phyloP scores from a whole-genome alignment of 768 basidiomycete genomes.

The Glaciozyma martinii region DNA sequence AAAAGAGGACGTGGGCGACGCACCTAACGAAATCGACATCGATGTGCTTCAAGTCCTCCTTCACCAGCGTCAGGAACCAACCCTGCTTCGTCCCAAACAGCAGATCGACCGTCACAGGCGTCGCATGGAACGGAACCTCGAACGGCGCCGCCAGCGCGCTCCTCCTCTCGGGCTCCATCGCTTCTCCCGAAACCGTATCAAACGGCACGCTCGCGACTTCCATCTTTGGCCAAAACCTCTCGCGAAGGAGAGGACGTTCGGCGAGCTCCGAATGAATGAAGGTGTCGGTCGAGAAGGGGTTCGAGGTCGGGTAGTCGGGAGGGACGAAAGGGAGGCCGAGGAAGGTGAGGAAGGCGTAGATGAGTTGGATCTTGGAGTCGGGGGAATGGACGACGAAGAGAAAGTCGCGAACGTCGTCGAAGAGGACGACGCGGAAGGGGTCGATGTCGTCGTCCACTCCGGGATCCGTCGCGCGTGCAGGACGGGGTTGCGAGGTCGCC shows the following conservation, averaged over 20 bases:
- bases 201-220: conserved; percentile 24
- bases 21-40: conserved; percentile 32
- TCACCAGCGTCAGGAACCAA: conserved; percentile 34
- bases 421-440: conserved; percentile 41
- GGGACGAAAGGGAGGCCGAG: conserved; percentile 40
- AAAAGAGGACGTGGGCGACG: not conserved
- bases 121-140: conserved; percentile 35
- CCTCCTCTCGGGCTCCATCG: conserved; percentile 38
- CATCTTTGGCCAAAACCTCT: conserved; percentile 25
- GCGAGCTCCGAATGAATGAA: conserved; percentile 35
- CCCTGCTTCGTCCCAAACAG: conserved; percentile 27
- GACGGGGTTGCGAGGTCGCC: conserved; percentile 15
- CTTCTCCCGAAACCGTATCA: conserved; percentile 37
- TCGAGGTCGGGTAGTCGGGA: conserved; percentile 38
- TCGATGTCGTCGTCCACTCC: conserved; percentile 40
- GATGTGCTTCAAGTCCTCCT: conserved; percentile 27
- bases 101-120: conserved; percentile 31
- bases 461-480: conserved; percentile 35
- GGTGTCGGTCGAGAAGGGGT: conserved; percentile 37
- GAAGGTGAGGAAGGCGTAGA: conserved; percentile 41
- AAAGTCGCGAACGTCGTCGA: conserved; percentile 39
- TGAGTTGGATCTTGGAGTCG: conserved; percentile 37
- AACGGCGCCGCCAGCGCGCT: conserved; percentile 32
- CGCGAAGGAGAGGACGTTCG: conserved; percentile 17
- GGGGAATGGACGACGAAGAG: conserved; percentile 38